A percentile compares a stretch with the other conserved stretches of the same genome.
Evolutionary conservation across 2,329 filamentous ascomycete species (phyloP).

Genomic region (Pseudopithomyces chartarum): DNA sequence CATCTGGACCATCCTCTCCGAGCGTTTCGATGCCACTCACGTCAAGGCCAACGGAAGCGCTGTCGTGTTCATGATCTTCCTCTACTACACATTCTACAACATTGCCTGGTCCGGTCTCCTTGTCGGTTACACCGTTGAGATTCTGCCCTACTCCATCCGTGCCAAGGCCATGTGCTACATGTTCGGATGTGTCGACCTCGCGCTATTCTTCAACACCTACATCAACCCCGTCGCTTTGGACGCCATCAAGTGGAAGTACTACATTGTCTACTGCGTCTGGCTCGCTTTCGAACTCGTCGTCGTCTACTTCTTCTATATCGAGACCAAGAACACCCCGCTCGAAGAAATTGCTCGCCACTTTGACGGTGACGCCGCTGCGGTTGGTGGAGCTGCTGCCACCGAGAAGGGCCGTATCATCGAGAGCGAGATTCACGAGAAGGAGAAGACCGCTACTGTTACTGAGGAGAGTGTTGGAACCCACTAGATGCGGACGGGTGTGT

Average conservation of each 20-base stretch:
- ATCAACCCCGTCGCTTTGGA: constrained; percentile 51
- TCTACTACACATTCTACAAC: constrained; percentile 58
- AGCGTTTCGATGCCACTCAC: constrained; percentile 25
- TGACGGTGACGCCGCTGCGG: constrained; percentile 44
- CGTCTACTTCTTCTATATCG: constrained; percentile 35
- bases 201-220: constrained; percentile 52
- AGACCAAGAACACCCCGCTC: constrained; percentile 30
- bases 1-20: constrained; percentile 47
- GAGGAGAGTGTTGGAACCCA: constrained; percentile 16
- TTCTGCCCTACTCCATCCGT: constrained; percentile 55
- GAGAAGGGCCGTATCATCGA: constrained; percentile 36
- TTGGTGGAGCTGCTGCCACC: constrained; percentile 42
- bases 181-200: constrained; percentile 52
- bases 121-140: constrained; percentile 58
- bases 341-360: constrained; percentile 32
- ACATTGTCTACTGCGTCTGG: constrained; percentile 48
- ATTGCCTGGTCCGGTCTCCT: constrained; percentile 64
- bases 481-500: neutral
- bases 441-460: constrained; percentile 14
- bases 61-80: constrained; percentile 57
- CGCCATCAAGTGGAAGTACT: constrained; percentile 50
- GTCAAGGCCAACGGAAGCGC: constrained; percentile 45
- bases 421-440: constrained; percentile 24
- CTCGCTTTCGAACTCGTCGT: constrained; percentile 37
- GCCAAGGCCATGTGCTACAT: constrained; percentile 55